A percentile compares a stretch with the other conserved stretches of the same genome.
These are phyloP conservation scores for Paspalum notatum DNA, from an alignment of 176 grass and related monocot species.

Conservation along the genomic window DNA sequence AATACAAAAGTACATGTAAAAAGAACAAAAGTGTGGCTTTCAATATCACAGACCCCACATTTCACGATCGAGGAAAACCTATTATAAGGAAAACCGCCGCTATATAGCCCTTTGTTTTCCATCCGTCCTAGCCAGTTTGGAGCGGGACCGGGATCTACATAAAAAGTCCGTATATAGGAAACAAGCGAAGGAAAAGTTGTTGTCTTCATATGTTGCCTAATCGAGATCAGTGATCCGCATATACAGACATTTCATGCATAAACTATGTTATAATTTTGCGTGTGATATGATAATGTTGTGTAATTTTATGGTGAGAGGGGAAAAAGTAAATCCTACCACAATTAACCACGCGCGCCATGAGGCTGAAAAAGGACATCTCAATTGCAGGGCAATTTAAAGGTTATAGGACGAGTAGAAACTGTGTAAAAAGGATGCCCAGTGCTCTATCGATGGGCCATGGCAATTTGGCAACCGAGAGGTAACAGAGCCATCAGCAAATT, in stretches of 20 bases:
- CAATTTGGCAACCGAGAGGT: neutral
- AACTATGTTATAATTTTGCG: neutral
- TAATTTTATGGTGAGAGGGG: too few species aligned
- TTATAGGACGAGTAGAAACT: constrained; percentile 4
- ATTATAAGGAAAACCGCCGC: neutral
- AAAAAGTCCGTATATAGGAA: neutral
- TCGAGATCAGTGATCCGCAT: too few species aligned
- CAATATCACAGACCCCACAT: neutral
- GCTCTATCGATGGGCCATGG: neutral
- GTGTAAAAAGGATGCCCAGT: constrained; percentile 10
- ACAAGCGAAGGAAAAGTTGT: too few species aligned
- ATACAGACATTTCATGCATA: neutral
- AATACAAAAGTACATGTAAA: constrained; percentile 36
- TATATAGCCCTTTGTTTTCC: neutral
- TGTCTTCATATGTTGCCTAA: neutral
- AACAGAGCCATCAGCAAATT: neutral
- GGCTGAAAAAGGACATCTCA: too few species aligned
- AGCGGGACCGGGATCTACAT: neutral
- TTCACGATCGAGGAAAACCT: neutral
- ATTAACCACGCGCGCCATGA: too few species aligned
- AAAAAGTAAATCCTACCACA: too few species aligned
- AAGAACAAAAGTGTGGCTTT: neutral
- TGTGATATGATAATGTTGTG: too few species aligned
- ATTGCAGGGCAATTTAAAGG: too few species aligned
- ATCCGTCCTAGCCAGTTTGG: neutral